Conservation (phyloP, 129 eudicot species). For the Rutidosis leptorrhynchoides region DNA sequence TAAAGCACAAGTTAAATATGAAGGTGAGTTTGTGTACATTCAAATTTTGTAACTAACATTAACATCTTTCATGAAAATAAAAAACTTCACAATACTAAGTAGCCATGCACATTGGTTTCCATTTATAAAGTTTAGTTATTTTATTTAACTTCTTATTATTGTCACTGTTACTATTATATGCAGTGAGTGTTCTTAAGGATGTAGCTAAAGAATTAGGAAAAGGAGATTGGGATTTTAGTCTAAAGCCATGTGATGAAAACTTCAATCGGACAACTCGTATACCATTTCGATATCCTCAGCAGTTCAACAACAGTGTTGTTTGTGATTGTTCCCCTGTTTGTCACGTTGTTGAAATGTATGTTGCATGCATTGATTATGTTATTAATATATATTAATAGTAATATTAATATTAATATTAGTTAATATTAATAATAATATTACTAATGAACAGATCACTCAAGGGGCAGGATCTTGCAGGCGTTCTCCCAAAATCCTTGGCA, state of each 20-base stretch:
- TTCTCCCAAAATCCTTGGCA: constrained; percentile 56
- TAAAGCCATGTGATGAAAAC: constrained; percentile 45
- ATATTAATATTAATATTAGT: too few relatives aligned
- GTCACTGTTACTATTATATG: too few relatives aligned
- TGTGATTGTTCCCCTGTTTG: constrained; percentile 42
- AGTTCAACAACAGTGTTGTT: constrained; percentile 29
- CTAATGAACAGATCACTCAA: constrained; percentile 43
- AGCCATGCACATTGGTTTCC: too few relatives aligned
- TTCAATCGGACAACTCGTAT: too few relatives aligned
- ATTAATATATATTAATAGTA: too few relatives aligned
- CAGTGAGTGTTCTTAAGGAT: constrained; percentile 40
- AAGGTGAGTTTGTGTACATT: constrained; percentile 26
- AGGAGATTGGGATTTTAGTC: constrained; percentile 48
- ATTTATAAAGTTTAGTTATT: too few relatives aligned
- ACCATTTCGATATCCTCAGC: constrained; percentile 25
- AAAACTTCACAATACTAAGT: too few relatives aligned
- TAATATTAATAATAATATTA: too few relatives aligned
- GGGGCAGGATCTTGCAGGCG: constrained; percentile 64
- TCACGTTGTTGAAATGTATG: constrained; percentile 40
- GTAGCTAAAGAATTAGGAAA: constrained; percentile 46
- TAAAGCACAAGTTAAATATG: constrained; percentile 31
- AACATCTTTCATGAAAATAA: too few relatives aligned
- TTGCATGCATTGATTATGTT: background rate
- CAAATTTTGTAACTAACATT: background rate
- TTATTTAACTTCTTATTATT: too few relatives aligned